Conservation (phyloP, 176 grass and related monocot genomes). For the Eremochloa ophiuroides region DNA sequence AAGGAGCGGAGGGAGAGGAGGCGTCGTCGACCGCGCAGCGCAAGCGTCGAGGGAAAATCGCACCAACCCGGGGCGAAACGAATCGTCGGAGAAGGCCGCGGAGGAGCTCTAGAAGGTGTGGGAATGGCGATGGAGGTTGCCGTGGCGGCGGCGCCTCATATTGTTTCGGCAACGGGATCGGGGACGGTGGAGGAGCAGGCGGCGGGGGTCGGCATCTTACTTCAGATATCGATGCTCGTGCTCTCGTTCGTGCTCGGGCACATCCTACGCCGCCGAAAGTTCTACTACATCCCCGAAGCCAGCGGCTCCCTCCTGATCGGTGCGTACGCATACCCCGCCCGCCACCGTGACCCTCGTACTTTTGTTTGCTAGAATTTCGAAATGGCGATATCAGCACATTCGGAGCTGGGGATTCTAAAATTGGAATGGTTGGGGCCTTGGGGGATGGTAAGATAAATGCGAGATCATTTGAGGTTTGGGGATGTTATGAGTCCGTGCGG, state of each 20-base stretch:
- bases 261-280: constrained; percentile 77
- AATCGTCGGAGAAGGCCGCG: not conserved
- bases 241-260: constrained; percentile 87
- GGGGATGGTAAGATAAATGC: not conserved
- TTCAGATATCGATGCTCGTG: constrained; percentile 97
- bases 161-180: not conserved
- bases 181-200: constrained; percentile 66
- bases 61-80: not conserved
- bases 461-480: not conserved
- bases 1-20: not conserved
- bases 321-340: not conserved
- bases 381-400: not conserved
- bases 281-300: constrained; percentile 92
- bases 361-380: not conserved
- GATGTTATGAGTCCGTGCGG: not conserved
- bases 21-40: not conserved
- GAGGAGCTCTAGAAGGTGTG: not conserved
- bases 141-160: constrained; percentile 21
- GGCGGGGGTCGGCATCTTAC: constrained; percentile 86
- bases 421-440: not conserved
- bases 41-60: not conserved
- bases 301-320: constrained; percentile 89
- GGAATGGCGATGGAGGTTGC: not conserved
- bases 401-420: not conserved
- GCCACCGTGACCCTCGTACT: not conserved